Conservation (phyloP, 2,329 filamentous ascomycete species). For the Hymenoscyphus repandus region DNA sequence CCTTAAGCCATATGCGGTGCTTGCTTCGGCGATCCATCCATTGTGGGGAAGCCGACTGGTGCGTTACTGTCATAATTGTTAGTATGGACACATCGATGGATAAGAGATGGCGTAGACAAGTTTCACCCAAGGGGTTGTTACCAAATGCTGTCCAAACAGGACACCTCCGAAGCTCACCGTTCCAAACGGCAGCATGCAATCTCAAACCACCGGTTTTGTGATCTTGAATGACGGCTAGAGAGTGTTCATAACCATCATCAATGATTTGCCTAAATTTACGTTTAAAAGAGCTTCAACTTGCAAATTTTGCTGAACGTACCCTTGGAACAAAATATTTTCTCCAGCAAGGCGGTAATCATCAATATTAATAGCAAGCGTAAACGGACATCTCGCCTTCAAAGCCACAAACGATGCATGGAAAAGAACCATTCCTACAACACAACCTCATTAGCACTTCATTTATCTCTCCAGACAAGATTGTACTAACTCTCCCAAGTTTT, state of each 20-base stretch:
- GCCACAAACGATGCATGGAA: constrained; percentile 54
- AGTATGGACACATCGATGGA: not conserved
- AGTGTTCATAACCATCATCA: constrained; percentile 50
- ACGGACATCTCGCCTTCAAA: constrained; percentile 46
- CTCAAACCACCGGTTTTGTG: constrained; percentile 42
- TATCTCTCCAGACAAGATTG: not conserved
- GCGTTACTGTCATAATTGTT: constrained; percentile 40
- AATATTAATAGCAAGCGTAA: constrained; percentile 40
- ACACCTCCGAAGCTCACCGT: constrained; percentile 48
- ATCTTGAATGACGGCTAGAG: constrained; percentile 50
- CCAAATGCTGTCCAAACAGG: constrained; percentile 62
- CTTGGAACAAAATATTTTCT: constrained; percentile 51
- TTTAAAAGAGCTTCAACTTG: not conserved
- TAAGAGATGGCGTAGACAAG: not conserved
- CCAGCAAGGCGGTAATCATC: constrained; percentile 43
- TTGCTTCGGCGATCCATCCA: constrained; percentile 47
- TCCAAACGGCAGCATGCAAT: constrained; percentile 51
- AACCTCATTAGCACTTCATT: not conserved
- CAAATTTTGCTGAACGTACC: constrained; percentile 37
- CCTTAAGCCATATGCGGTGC: constrained; percentile 45
- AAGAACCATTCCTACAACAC: constrained; percentile 48
- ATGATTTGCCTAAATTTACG: constrained; percentile 42
- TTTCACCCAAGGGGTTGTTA: constrained; percentile 30
- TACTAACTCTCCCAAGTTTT: constrained; percentile 54
- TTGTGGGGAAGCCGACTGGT: constrained; percentile 41